Evolutionary conservation across 768 basidiomycete species (phyloP), one percentile per base, ranked within the genome.

Genomic region (Leccinum sublutescens): DNA sequence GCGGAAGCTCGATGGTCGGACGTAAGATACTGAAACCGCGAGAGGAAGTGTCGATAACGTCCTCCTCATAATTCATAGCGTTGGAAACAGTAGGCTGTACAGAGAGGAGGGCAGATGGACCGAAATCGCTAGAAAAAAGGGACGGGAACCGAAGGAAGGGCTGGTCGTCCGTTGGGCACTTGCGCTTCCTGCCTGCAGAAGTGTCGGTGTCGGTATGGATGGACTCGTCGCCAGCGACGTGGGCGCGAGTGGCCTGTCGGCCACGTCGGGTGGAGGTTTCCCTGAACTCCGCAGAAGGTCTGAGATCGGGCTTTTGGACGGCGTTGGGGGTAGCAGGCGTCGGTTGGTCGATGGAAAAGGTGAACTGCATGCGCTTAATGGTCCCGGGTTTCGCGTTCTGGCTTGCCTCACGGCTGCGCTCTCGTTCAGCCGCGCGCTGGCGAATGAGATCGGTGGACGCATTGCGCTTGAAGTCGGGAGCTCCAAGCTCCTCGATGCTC

Each of bases 331-430:
- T 71, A 21, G 81, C 70, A 2, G 81, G 78, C 15, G 77, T 66
- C 17, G 86, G 87, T 59, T 87, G 85, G 74, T 93, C 91, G 64
- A 93, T 80, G 64, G 88, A 87, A 73, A 93, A 93, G 1, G 91
- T 93, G 75, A 92, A 93, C 65, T 94, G 91, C 90, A 93, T 92
- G 49, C 91, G 85, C 64, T 91, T 88, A 75, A 93, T 89, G 52
- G 82, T 87, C 14, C 88, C 89, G 6, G 86, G 85, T 57, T 79
- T 77, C 27, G 83, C 79, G 61, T 85, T 82, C 66, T 82, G 79
- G 64, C 78, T 82, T 12, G 84, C 85, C 71, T 90, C 88, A 55
- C 90, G 87, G 68, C 79, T 84, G 70, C 88, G 89, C 73, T 93
- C 91, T 71, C 88, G 87, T 70, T 93, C 91, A 19, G 77, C 86